Conservation (phyloP, 139 green algal genomes). For the Auxenochlorella protothecoides region DNA sequence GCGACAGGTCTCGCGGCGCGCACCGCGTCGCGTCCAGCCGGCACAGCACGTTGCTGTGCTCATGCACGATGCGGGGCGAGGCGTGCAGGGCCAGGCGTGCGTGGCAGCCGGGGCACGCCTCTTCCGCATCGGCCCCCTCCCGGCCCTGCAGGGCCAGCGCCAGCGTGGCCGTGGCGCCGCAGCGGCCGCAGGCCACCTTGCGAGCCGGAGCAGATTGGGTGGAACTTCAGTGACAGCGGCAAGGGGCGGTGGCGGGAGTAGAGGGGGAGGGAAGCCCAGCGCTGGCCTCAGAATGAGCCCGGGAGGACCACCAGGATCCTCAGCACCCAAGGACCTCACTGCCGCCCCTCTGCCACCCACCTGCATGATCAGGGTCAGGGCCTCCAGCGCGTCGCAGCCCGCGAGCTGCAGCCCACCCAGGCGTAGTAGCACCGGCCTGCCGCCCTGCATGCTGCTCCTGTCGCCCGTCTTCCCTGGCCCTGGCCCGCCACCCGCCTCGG, state of each 20-base stretch:
- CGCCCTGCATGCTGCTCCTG: slow-evolving; percentile 1
- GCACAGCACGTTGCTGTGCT: slow-evolving; percentile 25
- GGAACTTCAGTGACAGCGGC: no score
- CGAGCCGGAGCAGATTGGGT: no score
- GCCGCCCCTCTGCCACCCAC: not conserved
- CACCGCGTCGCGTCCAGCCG: slow-evolving; percentile 17
- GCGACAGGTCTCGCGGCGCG: slow-evolving; percentile 18
- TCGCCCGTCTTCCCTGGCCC: slow-evolving; percentile 1
- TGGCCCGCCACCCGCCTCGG: not conserved
- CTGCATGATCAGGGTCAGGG: slow-evolving; percentile 11
- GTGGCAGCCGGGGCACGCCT: slow-evolving; percentile 24
- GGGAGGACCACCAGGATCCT: not conserved
- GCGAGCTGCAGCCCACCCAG: slow-evolving; percentile 12
- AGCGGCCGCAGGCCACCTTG: slow-evolving; percentile 12
- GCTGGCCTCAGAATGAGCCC: not conserved
- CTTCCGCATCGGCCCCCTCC: not conserved
- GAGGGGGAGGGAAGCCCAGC: not conserved
- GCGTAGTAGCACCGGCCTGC: not conserved
- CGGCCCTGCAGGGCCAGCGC: slow-evolving; percentile 1
- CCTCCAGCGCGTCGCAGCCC: slow-evolving; percentile 17
- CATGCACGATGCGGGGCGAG: slow-evolving; percentile 28
- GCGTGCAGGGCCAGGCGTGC: slow-evolving; percentile 7
- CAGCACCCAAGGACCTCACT: no score
- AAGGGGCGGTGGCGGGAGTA: no score
- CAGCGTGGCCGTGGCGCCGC: not conserved